Conservation (phyloP, 148 eudicot genomes). For the Nepenthes gracilis region DNA sequence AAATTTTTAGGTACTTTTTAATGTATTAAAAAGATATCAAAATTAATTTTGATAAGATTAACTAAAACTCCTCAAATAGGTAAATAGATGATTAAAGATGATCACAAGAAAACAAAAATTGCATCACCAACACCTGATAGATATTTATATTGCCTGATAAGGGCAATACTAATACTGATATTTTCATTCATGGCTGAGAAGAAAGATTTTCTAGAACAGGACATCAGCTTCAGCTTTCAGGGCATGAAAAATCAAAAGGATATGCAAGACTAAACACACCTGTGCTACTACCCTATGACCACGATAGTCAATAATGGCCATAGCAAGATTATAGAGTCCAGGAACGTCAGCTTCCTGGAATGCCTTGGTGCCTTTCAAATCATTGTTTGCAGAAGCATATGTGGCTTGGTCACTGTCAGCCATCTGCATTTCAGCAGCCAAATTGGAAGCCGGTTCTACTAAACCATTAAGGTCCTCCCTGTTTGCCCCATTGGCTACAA, state of each 20-base stretch:
- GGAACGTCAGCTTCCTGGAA: conserved; percentile 96
- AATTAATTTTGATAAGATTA: too few species aligned
- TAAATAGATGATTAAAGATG: too few species aligned
- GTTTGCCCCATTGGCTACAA: conserved; percentile 20
- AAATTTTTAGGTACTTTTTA: too few species aligned
- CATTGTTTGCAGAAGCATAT: conserved; percentile 97
- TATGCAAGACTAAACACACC: conserved; percentile 30
- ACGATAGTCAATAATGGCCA: conserved; percentile 95
- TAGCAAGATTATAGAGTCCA: conserved; percentile 93
- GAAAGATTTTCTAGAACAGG: background rate
- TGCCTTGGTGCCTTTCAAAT: conserved; percentile 94
- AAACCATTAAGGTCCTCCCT: conserved; percentile 25
- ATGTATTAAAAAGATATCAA: too few species aligned
- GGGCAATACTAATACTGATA: too few species aligned
- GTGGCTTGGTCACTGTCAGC: conserved; percentile 99
- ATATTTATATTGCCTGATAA: too few species aligned
- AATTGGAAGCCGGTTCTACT: conserved; percentile 29
- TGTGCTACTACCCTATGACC: conserved; percentile 98
- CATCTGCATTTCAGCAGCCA: conserved; percentile 56
- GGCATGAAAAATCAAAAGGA: background rate
- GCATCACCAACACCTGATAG: too few species aligned
- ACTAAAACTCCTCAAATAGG: too few species aligned
- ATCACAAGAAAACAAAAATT: too few species aligned
- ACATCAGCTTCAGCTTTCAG: background rate
- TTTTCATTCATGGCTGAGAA: background rate